Base-by-base conservation (phyloP, 441 rosid genomes). In the California macrophylla region DNA sequence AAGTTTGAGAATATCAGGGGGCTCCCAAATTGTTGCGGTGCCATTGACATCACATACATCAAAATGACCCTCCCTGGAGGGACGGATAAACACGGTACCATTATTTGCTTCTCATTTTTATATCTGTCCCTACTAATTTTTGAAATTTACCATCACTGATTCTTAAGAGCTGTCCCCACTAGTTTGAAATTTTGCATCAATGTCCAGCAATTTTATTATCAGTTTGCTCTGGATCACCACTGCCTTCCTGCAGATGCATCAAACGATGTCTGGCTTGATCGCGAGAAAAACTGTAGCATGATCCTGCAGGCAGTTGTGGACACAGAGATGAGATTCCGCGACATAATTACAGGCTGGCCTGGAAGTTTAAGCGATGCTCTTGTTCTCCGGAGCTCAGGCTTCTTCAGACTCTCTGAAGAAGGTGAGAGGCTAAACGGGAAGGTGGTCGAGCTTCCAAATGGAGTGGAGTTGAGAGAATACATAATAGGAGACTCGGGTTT, bases 21-120 rank as follows among this genome's bases (percentile, higher is more conserved):
- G 71, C 91, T 88, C 58, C 94, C 86, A 1, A 87, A 90, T 72
- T 93, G 96, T 63, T 93, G 96, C 40, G 98, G 94, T 28, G 92
- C 85, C 50, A 79, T 90, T 58, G 98, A 89, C 77, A 79, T 86
- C 6, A 93, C 98, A 5, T 96, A 83, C 73, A 74, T 89, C 42
- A 74, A 86, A 54, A 93, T 91, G 98, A 45, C 54, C 18, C 38
- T 34, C 9, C 38, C 38, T 34, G 38, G 38, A 2, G 38, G 38
- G 38, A 34, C 38, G 8, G 38, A 34, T 34, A 34, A 34, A 6
- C 6, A 2, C 4, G 38, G 38, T 34, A 34, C 6, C 4, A 6
- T 4, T 29, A 29, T 29, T 29, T 4, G 2, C 32, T 29, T 29
- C 32, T 1, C 2, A 34, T 6, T 34, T 6, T 34, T 2, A 34